Evolutionary conservation across 805 yeast genomes (phyloP).

Genomic region (Zygosaccharomyces siamensis): DNA sequence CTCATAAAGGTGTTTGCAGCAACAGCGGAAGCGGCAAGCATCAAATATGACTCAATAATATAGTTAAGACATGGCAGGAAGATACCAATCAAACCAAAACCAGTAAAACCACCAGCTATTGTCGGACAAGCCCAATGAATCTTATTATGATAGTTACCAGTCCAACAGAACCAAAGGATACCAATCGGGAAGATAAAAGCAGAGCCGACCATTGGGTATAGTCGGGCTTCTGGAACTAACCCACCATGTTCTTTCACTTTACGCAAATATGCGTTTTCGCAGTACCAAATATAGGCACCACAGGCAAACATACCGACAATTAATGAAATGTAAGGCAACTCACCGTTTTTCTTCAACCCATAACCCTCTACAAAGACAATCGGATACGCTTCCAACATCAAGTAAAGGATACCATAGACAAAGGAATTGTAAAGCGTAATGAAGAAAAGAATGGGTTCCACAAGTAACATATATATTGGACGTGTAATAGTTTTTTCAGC

Average conservation of each 20-base stretch:
- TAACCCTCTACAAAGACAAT: conserved; percentile 62
- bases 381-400: conserved; percentile 73
- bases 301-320: conserved; percentile 64
- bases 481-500: conserved; percentile 58
- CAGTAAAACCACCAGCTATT: conserved; percentile 57
- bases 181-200: conserved; percentile 71
- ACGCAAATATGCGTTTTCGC: conserved; percentile 49
- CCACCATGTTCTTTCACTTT: conserved; percentile 51
- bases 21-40: conserved; percentile 73
- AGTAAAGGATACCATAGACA: conserved; percentile 72
- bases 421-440: conserved; percentile 70
- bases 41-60: conserved; percentile 63
- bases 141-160: conserved; percentile 64
- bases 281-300: conserved; percentile 45
- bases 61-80: conserved; percentile 69
- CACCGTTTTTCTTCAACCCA: conserved; percentile 45
- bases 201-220: conserved; percentile 72
- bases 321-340: conserved; percentile 76
- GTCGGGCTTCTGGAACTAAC: conserved; percentile 71
- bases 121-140: conserved; percentile 85
- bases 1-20: conserved; percentile 71
- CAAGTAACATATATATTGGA: conserved; percentile 61
- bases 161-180: conserved; percentile 82
- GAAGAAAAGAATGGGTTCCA: conserved; percentile 69
- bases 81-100: conserved; percentile 62